Base-by-base conservation (phyloP, 345 rosid genomes). In the Anacardium occidentale region DNA sequence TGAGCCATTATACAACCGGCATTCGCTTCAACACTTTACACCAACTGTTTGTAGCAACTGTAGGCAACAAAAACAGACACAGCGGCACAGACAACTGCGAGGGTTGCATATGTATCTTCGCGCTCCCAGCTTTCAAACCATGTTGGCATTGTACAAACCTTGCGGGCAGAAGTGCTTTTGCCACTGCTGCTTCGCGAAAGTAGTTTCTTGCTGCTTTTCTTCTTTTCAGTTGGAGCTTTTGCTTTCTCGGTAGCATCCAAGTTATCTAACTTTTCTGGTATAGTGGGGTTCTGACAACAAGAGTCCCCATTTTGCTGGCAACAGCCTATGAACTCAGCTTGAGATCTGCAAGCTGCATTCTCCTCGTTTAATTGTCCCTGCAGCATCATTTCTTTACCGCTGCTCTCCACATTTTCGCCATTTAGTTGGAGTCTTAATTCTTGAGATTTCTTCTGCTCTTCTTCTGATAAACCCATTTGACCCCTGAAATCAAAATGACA, bases 71-170 rank as follows among this genome's bases (percentile, higher is more conserved):
- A 92, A 72, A 92, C 91, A 2, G 98, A 94, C 48, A 81, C 94
- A 37, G 81, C 98, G 32, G 97, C 97, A 77, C 87, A 90, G 22
- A 66, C 83, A 77, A 89, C 97, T 20, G 98, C 89, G 1, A 92
- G 81, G 77, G 88, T 93, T 26, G 97, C 98, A 67, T 87, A 86
- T 25, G 97, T 89, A 76, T 91, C 98, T 56, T 89, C 97, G 22
- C 76, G 88, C 79, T 94, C 98, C 98, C 97, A 94, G 66, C 75
- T 89, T 81, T 94, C 98, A 14, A 78, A 77, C 91, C 92, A 89
- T 47, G 86, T 84, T 25, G 91, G 92, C 89, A 80, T 81, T 26
- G 83, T 74, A 77, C 77, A 81, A 74, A 77, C 81, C 86, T 81
- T 83, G 53, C 82, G 74, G 0, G 75, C 44, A 18, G 79, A 66